Evolutionary conservation across 1,284 basidiomycete species (phyloP), one percentile per base, ranked within the genome.

Genomic region (Microbotryomycetes sp.): DNA sequence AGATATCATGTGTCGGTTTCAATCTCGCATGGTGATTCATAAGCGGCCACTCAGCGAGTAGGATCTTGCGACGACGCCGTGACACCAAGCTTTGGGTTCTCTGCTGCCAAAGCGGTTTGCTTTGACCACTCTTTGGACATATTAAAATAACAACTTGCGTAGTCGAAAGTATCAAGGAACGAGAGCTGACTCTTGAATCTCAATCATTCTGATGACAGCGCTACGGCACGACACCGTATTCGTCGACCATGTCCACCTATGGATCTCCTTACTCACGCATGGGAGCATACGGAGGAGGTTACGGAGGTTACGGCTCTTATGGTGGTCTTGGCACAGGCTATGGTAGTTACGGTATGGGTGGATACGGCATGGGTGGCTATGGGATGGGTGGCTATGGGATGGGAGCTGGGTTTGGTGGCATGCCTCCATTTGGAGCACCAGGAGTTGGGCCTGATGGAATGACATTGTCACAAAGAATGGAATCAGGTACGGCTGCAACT

Each of bases 381-480:
- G 65, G 67, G 70, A 75, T 76, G 61, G 76, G 77, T 15, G 59
- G 63, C 28, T 32, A 50, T 15, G 36, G 52, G 45, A 57, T 54
- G 51, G 57, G 57, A 25, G 59, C 36, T 32, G 61, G 28, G 23
- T 30, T 22, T 36, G 45, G 45, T 36, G 54, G 47, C 26, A 55
- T 48, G 59, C 49, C 53, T 46, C 58, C 29, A 28, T 53, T 15
- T 61, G 48, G 36, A 30, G 42, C 42, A 22, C 55, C 30, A 16
- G 53, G 42, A 28, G 48, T 56, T 49, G 60, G 36, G 14, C 56
- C 54, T 86, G 45, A 88, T 96, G 74, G 93, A 93, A 48, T 90
- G 90, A 68, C 92, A 90, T 3, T 96, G 77, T 82, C 70, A 73
- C 67, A 70, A 53, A 55, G 64, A 28, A 68, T 71, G 75, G 75